Evolutionary conservation across 2,329 filamentous ascomycete genomes (phyloP).

Genomic region (Sporothrix humicola): DNA sequence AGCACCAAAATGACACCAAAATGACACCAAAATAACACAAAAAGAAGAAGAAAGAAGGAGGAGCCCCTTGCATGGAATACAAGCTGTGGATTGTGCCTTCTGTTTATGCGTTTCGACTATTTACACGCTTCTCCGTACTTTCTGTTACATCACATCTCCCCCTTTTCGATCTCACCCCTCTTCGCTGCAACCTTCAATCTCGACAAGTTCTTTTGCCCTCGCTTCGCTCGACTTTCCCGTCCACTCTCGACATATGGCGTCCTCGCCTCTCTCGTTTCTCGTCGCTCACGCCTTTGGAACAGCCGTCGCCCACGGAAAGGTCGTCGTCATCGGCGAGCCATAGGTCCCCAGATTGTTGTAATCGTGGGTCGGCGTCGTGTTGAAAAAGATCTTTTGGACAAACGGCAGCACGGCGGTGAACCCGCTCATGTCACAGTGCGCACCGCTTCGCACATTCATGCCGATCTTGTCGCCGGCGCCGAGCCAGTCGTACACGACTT

Average conservation of each 20-base stretch:
- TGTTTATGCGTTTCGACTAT: no score
- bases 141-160: no score
- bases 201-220: background rate
- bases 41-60: no score
- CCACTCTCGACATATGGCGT: background rate
- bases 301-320: conserved; percentile 54
- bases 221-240: background rate
- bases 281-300: conserved; percentile 20
- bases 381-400: conserved; percentile 55
- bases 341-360: conserved; percentile 53
- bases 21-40: no score
- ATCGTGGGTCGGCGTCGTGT: conserved; percentile 53
- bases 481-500: conserved; percentile 60
- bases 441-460: conserved; percentile 54
- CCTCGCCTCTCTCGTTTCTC: background rate
- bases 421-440: conserved; percentile 56
- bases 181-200: no score
- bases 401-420: conserved; percentile 56
- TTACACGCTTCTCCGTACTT: no score
- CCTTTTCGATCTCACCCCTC: no score
- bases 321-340: conserved; percentile 51
- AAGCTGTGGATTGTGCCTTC: no score
- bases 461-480: conserved; percentile 57
- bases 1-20: no score
- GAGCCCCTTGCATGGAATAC: no score